Evolutionary conservation across 2,329 filamentous ascomycete species (phyloP).

Genomic region (Cercospora citrullina): DNA sequence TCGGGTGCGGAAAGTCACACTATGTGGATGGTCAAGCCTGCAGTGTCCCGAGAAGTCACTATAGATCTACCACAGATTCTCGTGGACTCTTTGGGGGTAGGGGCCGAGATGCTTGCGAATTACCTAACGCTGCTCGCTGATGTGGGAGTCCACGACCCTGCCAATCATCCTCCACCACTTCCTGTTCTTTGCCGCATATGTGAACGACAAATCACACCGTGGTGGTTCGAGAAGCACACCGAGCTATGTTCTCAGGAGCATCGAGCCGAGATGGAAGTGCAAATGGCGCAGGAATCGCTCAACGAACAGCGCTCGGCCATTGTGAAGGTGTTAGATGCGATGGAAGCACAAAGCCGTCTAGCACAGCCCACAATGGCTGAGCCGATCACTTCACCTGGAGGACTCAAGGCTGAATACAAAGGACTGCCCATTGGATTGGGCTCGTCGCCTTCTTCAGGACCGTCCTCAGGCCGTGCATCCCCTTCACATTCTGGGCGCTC

Average conservation of each 20-base stretch:
- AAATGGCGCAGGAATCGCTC: constrained; percentile 88
- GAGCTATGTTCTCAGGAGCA: constrained; percentile 96
- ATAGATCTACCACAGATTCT: constrained; percentile 89
- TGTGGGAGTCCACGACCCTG: constrained; percentile 71
- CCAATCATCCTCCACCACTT: constrained; percentile 73
- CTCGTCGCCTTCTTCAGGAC: constrained; percentile 66
- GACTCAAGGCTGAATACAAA: constrained; percentile 72
- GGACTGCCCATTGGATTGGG: constrained; percentile 74
- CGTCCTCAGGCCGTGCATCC: constrained; percentile 68
- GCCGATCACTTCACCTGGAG: constrained; percentile 38
- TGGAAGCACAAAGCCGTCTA: constrained; percentile 75
- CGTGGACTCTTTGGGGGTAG: constrained; percentile 89
- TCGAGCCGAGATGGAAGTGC: constrained; percentile 94
- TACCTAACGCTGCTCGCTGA: constrained; percentile 90
- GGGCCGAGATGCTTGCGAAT: constrained; percentile 89
- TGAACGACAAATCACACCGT: constrained; percentile 92
- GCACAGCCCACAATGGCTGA: constrained; percentile 55
- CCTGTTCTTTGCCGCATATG: constrained; percentile 95
- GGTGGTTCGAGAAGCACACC: constrained; percentile 99
- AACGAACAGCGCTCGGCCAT: constrained; percentile 92
- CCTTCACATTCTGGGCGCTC: constrained; percentile 67
- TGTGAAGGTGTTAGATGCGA: constrained; percentile 88
- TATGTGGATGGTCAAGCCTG: constrained; percentile 99
- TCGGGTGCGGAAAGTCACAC: constrained; percentile 89
- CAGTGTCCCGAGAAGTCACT: constrained; percentile 85